Conservation (phyloP, 441 rosid species). For the Arabidopsis hybrid region DNA sequence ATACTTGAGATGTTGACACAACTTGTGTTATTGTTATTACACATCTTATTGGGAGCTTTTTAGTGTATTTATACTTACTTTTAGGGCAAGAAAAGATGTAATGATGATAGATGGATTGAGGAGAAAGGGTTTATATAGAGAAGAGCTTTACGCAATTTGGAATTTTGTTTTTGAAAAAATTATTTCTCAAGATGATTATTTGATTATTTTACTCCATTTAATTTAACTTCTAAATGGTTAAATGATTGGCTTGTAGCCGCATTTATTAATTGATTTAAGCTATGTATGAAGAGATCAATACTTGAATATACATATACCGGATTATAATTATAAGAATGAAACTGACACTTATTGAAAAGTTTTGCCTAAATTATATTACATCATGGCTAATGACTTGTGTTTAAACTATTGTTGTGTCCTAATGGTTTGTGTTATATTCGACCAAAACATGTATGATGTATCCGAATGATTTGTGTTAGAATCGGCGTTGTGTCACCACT, state of each 20-base stretch:
- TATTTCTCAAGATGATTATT: not conserved
- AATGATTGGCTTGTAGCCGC: conserved; percentile 31
- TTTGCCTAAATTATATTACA: not conserved
- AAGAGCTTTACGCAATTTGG: conserved; percentile 23
- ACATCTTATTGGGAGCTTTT: conserved; percentile 25
- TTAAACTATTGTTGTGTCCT: not conserved
- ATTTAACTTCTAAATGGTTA: not conserved
- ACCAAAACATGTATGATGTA: not conserved
- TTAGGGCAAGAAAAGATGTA: conserved; percentile 27
- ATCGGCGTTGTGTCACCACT: not conserved
- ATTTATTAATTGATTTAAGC: not conserved
- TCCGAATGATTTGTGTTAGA: not conserved
- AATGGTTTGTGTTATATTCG: not conserved
- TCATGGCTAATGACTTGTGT: no score
- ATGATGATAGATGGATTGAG: conserved; percentile 22
- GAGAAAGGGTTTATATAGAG: conserved; percentile 32
- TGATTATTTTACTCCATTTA: conserved; percentile 11
- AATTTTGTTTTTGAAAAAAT: conserved; percentile 11
- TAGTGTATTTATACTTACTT: conserved; percentile 9
- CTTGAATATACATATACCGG: not conserved
- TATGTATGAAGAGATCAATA: not conserved
- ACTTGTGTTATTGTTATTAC: conserved; percentile 11
- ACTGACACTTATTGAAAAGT: not conserved
- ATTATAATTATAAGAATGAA: not conserved
- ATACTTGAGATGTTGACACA: conserved; percentile 55